Percentiles rank a stretch among this genome's conserved stretches.
phyloP scores from a whole-genome alignment of 768 basidiomycete species.

The Russula ochroleuca region DNA sequence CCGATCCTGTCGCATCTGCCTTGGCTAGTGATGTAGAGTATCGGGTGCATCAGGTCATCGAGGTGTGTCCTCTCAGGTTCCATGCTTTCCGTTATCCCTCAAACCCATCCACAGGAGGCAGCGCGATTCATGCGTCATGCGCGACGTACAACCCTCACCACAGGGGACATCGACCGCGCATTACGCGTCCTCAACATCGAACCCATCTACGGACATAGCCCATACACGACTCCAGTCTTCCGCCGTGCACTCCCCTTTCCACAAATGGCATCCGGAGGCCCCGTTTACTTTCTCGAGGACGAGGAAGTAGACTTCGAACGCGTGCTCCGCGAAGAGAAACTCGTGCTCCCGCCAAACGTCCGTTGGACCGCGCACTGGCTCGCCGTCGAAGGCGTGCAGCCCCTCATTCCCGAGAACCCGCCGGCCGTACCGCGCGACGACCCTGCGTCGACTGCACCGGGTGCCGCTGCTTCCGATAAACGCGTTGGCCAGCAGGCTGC shows the following conservation, averaged over 20 bases:
- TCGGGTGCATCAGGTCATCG: slow-evolving; percentile 89
- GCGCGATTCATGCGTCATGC: slow-evolving; percentile 96
- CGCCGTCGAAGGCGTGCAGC: slow-evolving; percentile 96
- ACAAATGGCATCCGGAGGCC: slow-evolving; percentile 48
- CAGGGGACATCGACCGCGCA: slow-evolving; percentile 90
- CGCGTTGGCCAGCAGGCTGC: slow-evolving; percentile 61
- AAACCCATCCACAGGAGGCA: slow-evolving; percentile 62
- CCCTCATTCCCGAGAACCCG: slow-evolving; percentile 93
- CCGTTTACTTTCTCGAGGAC: slow-evolving; percentile 92
- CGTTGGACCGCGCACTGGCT: slow-evolving; percentile 96
- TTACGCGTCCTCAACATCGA: slow-evolving; percentile 94
- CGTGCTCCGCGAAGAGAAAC: slow-evolving; percentile 81
- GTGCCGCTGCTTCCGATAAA: slow-evolving; percentile 35
- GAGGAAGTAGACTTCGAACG: slow-evolving; percentile 97
- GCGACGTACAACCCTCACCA: slow-evolving; percentile 82
- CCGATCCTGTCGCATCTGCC: slow-evolving; percentile 74
- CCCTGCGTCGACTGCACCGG: slow-evolving; percentile 36
- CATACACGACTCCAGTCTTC: slow-evolving; percentile 59
- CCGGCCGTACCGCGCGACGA: slow-evolving; percentile 66
- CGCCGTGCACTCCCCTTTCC: slow-evolving; percentile 49
- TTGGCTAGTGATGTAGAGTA: slow-evolving; percentile 97
- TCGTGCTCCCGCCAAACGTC: slow-evolving; percentile 72
- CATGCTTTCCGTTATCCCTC: background rate
- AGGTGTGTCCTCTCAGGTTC: slow-evolving; percentile 47
- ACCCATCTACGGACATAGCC: slow-evolving; percentile 83